A percentile compares a stretch with the other conserved stretches of the same genome.
phyloP scores from a whole-genome alignment of 2,329 filamentous ascomycete species.

The Grosmannia serpens region DNA sequence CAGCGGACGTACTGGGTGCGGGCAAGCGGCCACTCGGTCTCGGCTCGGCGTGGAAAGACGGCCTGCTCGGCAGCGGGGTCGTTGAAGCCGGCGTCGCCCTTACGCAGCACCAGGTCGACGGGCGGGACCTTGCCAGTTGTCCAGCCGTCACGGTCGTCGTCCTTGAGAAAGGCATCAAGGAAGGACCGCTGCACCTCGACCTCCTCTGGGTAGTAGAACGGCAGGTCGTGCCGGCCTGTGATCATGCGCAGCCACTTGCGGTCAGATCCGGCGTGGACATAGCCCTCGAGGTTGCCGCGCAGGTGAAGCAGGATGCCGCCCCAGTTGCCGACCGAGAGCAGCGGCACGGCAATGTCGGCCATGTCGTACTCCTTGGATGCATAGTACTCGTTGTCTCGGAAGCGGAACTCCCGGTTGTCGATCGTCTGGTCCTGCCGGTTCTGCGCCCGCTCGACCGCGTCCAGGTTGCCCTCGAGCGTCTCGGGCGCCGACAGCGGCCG shows the following conservation, averaged over 20 bases:
- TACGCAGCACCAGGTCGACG: conserved; percentile 50
- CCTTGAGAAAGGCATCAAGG: conserved; percentile 60
- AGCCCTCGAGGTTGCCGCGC: conserved; percentile 58
- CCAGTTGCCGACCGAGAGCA: conserved; percentile 60
- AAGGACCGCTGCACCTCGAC: conserved; percentile 58
- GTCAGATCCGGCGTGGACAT: conserved; percentile 48
- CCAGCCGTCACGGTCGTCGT: conserved; percentile 52
- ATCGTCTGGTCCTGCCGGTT: conserved; percentile 36
- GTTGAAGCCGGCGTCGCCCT: conserved; percentile 57
- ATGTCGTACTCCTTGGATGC: conserved; percentile 53
- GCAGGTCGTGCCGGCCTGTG: conserved; percentile 58
- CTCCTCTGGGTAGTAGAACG: conserved; percentile 60
- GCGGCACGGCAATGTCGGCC: conserved; percentile 53
- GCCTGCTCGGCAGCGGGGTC: conserved; percentile 52
- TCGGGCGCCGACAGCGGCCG: conserved; percentile 17
- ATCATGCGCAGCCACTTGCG: conserved; percentile 61
- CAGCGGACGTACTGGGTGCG: conserved; percentile 52
- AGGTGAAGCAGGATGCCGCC: conserved; percentile 59
- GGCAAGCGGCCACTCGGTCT: conserved; percentile 56
- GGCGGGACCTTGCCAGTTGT: conserved; percentile 44
- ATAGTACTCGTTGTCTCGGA: conserved; percentile 53
- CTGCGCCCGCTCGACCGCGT: conserved; percentile 35
- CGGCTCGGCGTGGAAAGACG: conserved; percentile 39
- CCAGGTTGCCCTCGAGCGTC: conserved; percentile 47
- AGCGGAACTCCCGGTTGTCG: conserved; percentile 38